phyloP scores from a whole-genome alignment of 805 yeast species.

The Tetrapisispora fleetii region DNA sequence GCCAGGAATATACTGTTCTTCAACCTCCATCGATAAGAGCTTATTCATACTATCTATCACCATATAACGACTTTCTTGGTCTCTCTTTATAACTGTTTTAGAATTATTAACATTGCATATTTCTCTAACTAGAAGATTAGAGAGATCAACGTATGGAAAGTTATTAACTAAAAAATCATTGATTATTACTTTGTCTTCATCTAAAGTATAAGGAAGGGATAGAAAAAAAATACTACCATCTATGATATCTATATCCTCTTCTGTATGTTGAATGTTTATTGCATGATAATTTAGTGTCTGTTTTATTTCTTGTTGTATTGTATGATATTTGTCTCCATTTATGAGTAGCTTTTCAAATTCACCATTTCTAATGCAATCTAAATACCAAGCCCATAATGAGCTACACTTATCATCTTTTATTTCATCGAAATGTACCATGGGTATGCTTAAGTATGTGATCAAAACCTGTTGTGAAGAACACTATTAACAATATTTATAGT shows the following conservation, averaged over 20 bases:
- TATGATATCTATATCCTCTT: neutral
- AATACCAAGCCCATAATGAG: slow-evolving; percentile 30
- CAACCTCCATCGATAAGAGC: slow-evolving; percentile 1
- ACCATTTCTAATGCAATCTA: slow-evolving; percentile 28
- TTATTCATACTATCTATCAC: slow-evolving; percentile 24
- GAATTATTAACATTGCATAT: slow-evolving; percentile 19
- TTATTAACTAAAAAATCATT: slow-evolving; percentile 26
- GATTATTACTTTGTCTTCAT: slow-evolving; percentile 22
- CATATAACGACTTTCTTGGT: slow-evolving; percentile 28
- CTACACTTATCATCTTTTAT: neutral
- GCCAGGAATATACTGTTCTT: neutral
- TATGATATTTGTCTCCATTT: slow-evolving; percentile 19
- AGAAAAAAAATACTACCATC: slow-evolving; percentile 20
- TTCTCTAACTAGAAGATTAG: slow-evolving; percentile 23
- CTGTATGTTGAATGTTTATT: slow-evolving; percentile 1
- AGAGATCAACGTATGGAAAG: slow-evolving; percentile 23
- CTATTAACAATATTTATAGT: too few relatives aligned
- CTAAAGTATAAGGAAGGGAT: slow-evolving; percentile 27
- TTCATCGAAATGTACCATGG: slow-evolving; percentile 1
- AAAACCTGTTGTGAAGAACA: neutral
- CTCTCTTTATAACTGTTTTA: slow-evolving; percentile 6
- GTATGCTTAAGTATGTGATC: neutral
- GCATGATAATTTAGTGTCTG: neutral
- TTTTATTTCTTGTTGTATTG: slow-evolving; percentile 17
- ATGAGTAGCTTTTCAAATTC: slow-evolving; percentile 28